Conservation (phyloP, 2,329 filamentous ascomycete species). For the Cladosporium sp. region DNA sequence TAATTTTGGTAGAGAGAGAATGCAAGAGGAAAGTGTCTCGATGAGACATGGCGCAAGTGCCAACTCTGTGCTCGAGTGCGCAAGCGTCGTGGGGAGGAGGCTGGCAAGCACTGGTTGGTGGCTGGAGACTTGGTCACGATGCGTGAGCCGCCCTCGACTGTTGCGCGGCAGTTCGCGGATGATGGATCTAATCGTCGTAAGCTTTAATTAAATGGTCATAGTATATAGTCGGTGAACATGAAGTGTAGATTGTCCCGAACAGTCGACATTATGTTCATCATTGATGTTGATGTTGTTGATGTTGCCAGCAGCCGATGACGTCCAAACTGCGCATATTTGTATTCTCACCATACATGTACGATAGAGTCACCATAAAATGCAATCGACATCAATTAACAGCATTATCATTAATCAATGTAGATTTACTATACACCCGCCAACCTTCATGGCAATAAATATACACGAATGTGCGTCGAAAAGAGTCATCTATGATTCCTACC, state of each 20-base stretch:
- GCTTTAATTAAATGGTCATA: not conserved
- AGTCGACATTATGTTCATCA: not conserved
- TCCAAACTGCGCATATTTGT: not conserved
- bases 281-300: too few relatives aligned
- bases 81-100: not conserved
- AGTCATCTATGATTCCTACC: not conserved
- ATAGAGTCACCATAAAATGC: not conserved
- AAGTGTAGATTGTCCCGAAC: not conserved
- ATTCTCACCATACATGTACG: not conserved
- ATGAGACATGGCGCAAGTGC: not conserved
- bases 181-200: not conserved
- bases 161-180: not conserved
- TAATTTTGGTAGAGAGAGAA: slow-evolving; percentile 3
- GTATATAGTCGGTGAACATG: not conserved
- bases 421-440: not conserved
- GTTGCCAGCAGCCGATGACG: not conserved
- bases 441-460: slow-evolving; percentile 2
- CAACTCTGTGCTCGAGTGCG: not conserved
- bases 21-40: not conserved
- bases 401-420: slow-evolving; percentile 11
- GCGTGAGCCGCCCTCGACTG: not conserved
- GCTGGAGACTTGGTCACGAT: not conserved
- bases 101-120: too few relatives aligned
- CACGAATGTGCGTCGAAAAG: not conserved
- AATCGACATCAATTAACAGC: not conserved